Conservation (phyloP, 169 alveolate species). For the Besnoitia besnoiti region DNA sequence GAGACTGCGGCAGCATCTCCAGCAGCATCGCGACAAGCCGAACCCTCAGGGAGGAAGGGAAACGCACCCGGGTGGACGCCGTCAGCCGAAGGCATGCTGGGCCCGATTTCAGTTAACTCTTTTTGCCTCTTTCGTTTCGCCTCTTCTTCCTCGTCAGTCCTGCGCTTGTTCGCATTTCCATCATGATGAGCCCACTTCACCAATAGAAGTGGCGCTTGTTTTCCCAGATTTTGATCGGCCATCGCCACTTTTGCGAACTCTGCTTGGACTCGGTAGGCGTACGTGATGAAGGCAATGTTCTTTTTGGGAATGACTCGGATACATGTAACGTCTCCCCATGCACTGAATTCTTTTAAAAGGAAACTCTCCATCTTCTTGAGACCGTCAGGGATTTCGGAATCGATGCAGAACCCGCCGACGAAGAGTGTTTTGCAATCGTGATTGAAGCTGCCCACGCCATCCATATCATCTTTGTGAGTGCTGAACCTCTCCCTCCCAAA, state of each 20-base stretch:
- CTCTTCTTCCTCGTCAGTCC: slow-evolving; percentile 30
- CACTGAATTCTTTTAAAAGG: slow-evolving; percentile 91
- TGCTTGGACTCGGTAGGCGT: slow-evolving; percentile 91
- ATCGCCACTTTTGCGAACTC: slow-evolving; percentile 99
- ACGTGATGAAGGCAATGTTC: slow-evolving; percentile 94
- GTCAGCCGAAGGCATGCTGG: background rate
- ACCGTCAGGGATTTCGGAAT: slow-evolving; percentile 86
- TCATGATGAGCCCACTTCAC: slow-evolving; percentile 96
- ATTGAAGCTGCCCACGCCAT: slow-evolving; percentile 96
- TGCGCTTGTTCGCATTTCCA: slow-evolving; percentile 7
- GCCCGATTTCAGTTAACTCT: background rate
- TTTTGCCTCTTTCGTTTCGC: background rate
- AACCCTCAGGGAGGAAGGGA: background rate
- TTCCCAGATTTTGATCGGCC: slow-evolving; percentile 94
- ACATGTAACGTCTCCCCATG: slow-evolving; percentile 96
- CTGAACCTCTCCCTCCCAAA: slow-evolving; percentile 98
- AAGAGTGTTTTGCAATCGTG: slow-evolving; percentile 94
- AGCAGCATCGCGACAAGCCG: background rate
- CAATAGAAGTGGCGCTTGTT: slow-evolving; percentile 88
- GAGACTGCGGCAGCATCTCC: slow-evolving; percentile 10
- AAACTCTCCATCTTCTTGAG: slow-evolving; percentile 89
- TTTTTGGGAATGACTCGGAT: slow-evolving; percentile 92
- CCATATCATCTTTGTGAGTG: slow-evolving; percentile 96
- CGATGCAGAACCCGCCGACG: slow-evolving; percentile 91
- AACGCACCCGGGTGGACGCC: background rate